Evolutionary conservation across 768 basidiomycete genomes (phyloP).

Genomic region (Suillus spraguei): DNA sequence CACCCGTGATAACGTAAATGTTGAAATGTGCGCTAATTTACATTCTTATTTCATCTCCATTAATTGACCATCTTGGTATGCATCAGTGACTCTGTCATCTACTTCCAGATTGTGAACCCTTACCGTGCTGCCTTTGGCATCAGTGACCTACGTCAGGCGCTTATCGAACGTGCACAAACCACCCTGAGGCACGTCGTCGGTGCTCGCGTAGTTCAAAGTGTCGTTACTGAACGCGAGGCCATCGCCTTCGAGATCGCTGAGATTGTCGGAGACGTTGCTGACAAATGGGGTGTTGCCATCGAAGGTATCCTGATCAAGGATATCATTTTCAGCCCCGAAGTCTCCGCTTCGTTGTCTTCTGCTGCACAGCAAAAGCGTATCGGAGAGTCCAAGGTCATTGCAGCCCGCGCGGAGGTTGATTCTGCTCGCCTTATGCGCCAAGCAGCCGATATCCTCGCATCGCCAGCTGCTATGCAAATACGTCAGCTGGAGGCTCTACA

Average conservation of each 20-base stretch:
- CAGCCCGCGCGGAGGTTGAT: slow-evolving; percentile 95
- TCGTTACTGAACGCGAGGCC: slow-evolving; percentile 96
- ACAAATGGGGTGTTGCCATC: slow-evolving; percentile 97
- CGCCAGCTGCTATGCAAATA: slow-evolving; percentile 97
- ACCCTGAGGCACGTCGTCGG: slow-evolving; percentile 98
- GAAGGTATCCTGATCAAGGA: slow-evolving; percentile 96
- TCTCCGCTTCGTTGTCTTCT: slow-evolving; percentile 88
- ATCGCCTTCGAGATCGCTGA: slow-evolving; percentile 97
- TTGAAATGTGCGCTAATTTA: slow-evolving; percentile 69
- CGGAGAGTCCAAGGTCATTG: slow-evolving; percentile 96
- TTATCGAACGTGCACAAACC: slow-evolving; percentile 87
- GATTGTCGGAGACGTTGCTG: slow-evolving; percentile 89
- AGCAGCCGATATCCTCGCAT: slow-evolving; percentile 93
- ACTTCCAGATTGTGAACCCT: slow-evolving; percentile 87
- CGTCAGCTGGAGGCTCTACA: slow-evolving; percentile 95
- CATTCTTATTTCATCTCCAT: background rate
- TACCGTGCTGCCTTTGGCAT: slow-evolving; percentile 96
- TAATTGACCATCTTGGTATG: slow-evolving; percentile 15
- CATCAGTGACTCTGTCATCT: slow-evolving; percentile 85
- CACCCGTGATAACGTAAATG: slow-evolving; percentile 95
- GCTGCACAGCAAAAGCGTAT: slow-evolving; percentile 98
- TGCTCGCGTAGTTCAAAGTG: slow-evolving; percentile 90
- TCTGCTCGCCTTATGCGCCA: slow-evolving; percentile 94
- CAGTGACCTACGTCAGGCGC: slow-evolving; percentile 82
- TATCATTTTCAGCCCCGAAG: slow-evolving; percentile 89